These are phyloP conservation scores for Viola pubescens DNA, from an alignment of 441 rosid species.

Conservation along the genomic window DNA sequence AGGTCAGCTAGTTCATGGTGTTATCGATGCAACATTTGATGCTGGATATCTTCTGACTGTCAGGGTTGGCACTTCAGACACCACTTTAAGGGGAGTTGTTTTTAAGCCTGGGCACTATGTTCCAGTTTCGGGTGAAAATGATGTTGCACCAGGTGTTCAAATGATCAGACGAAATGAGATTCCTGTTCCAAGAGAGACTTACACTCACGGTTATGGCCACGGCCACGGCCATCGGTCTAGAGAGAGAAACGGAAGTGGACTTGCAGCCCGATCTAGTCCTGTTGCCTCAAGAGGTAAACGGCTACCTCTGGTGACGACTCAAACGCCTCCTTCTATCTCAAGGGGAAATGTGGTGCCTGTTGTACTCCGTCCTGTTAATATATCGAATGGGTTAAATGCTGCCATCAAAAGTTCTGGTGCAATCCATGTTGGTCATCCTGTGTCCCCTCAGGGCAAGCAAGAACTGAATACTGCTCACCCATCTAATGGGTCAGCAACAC, in stretches of 20 bases:
- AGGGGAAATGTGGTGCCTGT: conserved; percentile 40
- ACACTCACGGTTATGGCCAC: conserved; percentile 15
- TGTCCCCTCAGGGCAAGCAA: conserved; percentile 32
- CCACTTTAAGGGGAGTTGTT: conserved; percentile 63
- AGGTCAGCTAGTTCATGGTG: conserved; percentile 61
- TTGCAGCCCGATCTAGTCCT: conserved; percentile 22
- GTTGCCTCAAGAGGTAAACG: conserved; percentile 29
- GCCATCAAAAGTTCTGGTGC: conserved; percentile 17
- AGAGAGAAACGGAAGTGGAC: conserved; percentile 30
- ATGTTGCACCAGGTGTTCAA: conserved; percentile 57
- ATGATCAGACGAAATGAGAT: conserved; percentile 57
- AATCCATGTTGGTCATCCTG: conserved; percentile 18
- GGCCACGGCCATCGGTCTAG: conserved; percentile 22
- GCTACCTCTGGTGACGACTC: conserved; percentile 28
- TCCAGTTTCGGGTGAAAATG: conserved; percentile 57
- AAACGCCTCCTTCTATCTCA: conserved; percentile 24
- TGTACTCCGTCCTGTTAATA: conserved; percentile 32
- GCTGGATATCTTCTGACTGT: conserved; percentile 76
- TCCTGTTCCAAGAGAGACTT: conserved; percentile 30
- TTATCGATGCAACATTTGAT: conserved; percentile 73
- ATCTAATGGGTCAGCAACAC: conserved; percentile 19
- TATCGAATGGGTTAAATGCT: conserved; percentile 32
- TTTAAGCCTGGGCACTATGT: conserved; percentile 60
- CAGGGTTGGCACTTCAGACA: conserved; percentile 54
- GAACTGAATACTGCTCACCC: conserved; percentile 23